phyloP scores from a whole-genome alignment of 257 asterid species.

The Capsicum baccatum region DNA sequence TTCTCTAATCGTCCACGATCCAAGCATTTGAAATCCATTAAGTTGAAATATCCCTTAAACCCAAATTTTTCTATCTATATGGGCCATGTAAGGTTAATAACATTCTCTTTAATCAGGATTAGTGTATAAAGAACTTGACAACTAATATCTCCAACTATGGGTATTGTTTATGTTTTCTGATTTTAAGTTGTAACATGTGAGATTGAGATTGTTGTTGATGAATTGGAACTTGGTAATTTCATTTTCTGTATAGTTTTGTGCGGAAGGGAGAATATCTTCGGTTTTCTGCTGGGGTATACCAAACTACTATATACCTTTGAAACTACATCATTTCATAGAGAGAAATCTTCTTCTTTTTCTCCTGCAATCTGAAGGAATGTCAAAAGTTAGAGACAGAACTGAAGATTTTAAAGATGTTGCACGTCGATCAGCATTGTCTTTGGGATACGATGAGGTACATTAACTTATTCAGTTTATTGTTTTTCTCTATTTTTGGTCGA shows the following conservation, averaged over 20 bases:
- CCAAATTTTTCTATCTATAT: background rate
- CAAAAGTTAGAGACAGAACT: constrained; percentile 82
- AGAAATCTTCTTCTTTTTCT: background rate
- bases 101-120: background rate
- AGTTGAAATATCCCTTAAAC: background rate
- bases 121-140: background rate
- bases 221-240: background rate
- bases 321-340: background rate
- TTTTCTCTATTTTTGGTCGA: background rate
- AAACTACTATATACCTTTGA: background rate
- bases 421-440: constrained; percentile 73
- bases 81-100: background rate
- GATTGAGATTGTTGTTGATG: background rate
- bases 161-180: background rate
- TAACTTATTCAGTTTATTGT: constrained; percentile 15
- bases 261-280: background rate
- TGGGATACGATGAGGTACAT: constrained; percentile 75
- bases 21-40: constrained; percentile 9
- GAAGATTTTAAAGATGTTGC: constrained; percentile 93
- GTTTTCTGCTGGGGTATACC: constrained; percentile 2
- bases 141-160: background rate
- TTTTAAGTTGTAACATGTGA: background rate
- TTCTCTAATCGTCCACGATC: background rate
- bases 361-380: constrained; percentile 50
- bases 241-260: background rate